Conservation (phyloP, 2,329 filamentous ascomycete genomes). For the Pyrenochaeta sp. region DNA sequence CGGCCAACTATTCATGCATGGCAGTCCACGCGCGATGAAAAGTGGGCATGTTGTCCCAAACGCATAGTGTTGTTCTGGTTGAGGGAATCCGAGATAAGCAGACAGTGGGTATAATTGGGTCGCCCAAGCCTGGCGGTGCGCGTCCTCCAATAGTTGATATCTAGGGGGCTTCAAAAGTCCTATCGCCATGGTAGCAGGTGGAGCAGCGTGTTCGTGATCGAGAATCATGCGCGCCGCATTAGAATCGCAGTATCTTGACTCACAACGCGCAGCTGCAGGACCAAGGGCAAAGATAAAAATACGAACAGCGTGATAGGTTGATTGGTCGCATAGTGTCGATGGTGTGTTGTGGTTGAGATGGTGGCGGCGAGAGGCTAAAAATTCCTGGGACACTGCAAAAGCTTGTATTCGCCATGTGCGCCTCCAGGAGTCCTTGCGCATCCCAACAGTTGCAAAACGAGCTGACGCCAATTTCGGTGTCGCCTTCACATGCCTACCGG, state of each 20-base stretch:
- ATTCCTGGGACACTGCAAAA: conserved; percentile 27
- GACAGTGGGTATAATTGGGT: conserved; percentile 46
- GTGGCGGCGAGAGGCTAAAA: conserved; percentile 39
- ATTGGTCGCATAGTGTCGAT: conserved; percentile 17
- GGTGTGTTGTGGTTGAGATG: conserved; percentile 21
- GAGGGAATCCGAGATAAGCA: conserved; percentile 45
- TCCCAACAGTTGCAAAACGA: conserved; percentile 33
- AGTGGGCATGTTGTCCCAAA: conserved; percentile 38
- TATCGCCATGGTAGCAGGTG: conserved; percentile 20
- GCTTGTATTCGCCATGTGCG: conserved; percentile 31
- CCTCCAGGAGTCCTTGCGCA: conserved; percentile 20
- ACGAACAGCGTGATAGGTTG: neutral
- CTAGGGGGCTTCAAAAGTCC: conserved; percentile 30
- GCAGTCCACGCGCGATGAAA: conserved; percentile 35
- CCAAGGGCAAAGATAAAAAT: neutral
- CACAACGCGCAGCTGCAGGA: conserved; percentile 2
- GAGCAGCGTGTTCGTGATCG: conserved; percentile 19
- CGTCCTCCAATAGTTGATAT: conserved; percentile 36
- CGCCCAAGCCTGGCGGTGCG: conserved; percentile 36
- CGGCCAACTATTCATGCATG: conserved; percentile 26
- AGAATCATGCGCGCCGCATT: conserved; percentile 14
- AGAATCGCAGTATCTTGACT: conserved; percentile 3
- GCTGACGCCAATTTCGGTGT: conserved; percentile 26
- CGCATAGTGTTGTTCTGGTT: conserved; percentile 33
- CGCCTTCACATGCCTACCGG: conserved; percentile 24